Percentiles rank a stretch among this genome's conserved stretches.
These are phyloP conservation scores for Populus nigra DNA, from an alignment of 345 rosid genomes.

Conservation along the genomic window DNA sequence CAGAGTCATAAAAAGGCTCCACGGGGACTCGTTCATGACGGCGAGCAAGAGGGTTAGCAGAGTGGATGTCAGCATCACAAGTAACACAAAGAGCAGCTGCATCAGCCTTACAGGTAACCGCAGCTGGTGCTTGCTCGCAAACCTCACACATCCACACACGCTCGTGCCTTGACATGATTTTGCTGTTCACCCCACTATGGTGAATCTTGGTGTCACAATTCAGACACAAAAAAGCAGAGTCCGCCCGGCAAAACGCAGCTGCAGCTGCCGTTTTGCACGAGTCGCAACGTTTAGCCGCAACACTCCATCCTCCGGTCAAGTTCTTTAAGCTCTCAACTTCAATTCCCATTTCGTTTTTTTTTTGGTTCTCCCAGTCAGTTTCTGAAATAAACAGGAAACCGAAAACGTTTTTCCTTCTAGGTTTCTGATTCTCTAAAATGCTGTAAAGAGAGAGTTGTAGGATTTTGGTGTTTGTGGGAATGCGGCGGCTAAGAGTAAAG, in stretches of 20 bases:
- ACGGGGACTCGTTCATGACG: conserved; percentile 43
- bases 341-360: conserved; percentile 18
- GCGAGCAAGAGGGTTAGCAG: conserved; percentile 44
- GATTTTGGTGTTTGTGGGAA: neutral
- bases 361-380: neutral
- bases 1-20: conserved; percentile 38
- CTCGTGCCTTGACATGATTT: conserved; percentile 26
- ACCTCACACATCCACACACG: conserved; percentile 43
- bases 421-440: neutral
- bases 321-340: conserved; percentile 10
- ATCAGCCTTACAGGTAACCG: conserved; percentile 45
- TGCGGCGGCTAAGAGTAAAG: neutral
- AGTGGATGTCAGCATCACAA: conserved; percentile 45
- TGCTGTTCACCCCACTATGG: conserved; percentile 8
- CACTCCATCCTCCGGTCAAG: conserved; percentile 19
- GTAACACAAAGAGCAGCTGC: conserved; percentile 42
- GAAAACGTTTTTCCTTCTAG: neutral
- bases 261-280: conserved; percentile 34
- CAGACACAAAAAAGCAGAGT: conserved; percentile 40
- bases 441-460: neutral
- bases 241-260: conserved; percentile 33
- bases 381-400: neutral
- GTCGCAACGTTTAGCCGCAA: conserved; percentile 36
- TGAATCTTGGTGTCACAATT: conserved; percentile 35
- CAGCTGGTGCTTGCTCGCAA: conserved; percentile 47